A percentile compares a stretch with the other conserved stretches of the same genome.
Evolutionary conservation across 306 rosid genomes (phyloP).

Genomic region (Citrullus mucosospermus): DNA sequence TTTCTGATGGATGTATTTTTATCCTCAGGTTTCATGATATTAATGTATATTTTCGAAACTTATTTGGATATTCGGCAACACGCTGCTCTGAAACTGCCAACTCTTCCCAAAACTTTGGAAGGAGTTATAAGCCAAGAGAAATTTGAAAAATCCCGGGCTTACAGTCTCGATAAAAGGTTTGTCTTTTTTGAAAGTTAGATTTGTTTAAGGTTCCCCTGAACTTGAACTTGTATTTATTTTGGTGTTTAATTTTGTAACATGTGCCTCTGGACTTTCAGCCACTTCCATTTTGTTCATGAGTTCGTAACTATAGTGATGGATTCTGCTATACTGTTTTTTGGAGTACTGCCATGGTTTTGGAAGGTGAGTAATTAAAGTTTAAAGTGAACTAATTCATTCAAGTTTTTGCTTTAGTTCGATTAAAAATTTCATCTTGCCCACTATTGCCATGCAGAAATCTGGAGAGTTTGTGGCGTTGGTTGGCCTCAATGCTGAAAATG

Average conservation of each 20-base stretch:
- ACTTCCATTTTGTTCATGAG: constrained; percentile 84
- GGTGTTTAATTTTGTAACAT: neutral
- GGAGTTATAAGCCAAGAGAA: constrained; percentile 94
- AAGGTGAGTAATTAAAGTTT: constrained; percentile 46
- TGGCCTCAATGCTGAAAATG: constrained; percentile 82
- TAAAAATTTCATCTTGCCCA: constrained; percentile 4
- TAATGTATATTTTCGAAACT: constrained; percentile 76
- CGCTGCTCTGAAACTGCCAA: constrained; percentile 61
- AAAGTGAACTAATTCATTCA: neutral
- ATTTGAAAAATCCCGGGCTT: constrained; percentile 81
- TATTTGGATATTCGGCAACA: constrained; percentile 91
- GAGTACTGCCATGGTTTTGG: constrained; percentile 94
- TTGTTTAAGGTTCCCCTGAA: neutral
- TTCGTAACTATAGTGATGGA: constrained; percentile 79
- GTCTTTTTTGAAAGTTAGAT: constrained; percentile 2
- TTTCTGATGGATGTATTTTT: neutral
- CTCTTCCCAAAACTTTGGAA: constrained; percentile 76
- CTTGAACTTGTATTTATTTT: neutral
- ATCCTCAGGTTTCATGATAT: constrained; percentile 73
- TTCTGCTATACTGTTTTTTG: constrained; percentile 60
- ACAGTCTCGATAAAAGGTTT: constrained; percentile 93
- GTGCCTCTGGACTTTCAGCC: constrained; percentile 36
- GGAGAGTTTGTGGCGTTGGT: constrained; percentile 42
- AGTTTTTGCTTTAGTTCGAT: neutral
- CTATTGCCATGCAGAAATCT: constrained; percentile 53